Conservation (phyloP, 495 filamentous ascomycete genomes). For the Aspergillus panamensis region DNA sequence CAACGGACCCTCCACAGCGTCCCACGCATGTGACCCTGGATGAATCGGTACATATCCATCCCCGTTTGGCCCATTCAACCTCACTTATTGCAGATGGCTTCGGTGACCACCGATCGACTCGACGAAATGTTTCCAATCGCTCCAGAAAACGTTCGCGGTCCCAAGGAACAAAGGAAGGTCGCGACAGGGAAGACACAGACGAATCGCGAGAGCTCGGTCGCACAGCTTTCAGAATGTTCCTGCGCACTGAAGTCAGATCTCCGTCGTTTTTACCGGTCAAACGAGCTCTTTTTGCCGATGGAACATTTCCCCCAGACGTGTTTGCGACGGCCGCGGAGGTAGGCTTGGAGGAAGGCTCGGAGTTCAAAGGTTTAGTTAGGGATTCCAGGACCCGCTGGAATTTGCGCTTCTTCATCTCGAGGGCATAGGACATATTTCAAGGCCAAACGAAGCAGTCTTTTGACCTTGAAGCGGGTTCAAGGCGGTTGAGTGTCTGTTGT, state of each 20-base stretch:
- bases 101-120: slow-evolving; percentile 78
- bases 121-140: slow-evolving; percentile 80
- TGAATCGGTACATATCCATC: slow-evolving; percentile 81
- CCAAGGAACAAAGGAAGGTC: slow-evolving; percentile 72
- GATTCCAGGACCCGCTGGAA: slow-evolving; percentile 56
- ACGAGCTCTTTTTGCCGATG: slow-evolving; percentile 41
- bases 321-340: slow-evolving; percentile 7
- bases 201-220: slow-evolving; percentile 24
- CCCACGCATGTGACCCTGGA: slow-evolving; percentile 78
- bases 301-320: slow-evolving; percentile 31
- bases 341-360: slow-evolving; percentile 32
- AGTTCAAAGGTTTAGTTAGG: slow-evolving; percentile 35
- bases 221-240: slow-evolving; percentile 27
- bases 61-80: slow-evolving; percentile 91
- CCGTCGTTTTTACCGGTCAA: slow-evolving; percentile 26
- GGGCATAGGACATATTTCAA: slow-evolving; percentile 48
- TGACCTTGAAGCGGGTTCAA: neutral
- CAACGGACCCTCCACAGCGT: slow-evolving; percentile 75
- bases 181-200: slow-evolving; percentile 28
- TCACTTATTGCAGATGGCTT: slow-evolving; percentile 79
- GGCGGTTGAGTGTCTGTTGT: neutral
- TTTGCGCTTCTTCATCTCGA: slow-evolving; percentile 54
- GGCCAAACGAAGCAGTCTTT: neutral
- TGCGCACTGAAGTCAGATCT: slow-evolving; percentile 26
- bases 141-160: slow-evolving; percentile 79